Evolutionary conservation across 352 stramenopile species (phyloP).

Genomic region (Albugo candida): DNA sequence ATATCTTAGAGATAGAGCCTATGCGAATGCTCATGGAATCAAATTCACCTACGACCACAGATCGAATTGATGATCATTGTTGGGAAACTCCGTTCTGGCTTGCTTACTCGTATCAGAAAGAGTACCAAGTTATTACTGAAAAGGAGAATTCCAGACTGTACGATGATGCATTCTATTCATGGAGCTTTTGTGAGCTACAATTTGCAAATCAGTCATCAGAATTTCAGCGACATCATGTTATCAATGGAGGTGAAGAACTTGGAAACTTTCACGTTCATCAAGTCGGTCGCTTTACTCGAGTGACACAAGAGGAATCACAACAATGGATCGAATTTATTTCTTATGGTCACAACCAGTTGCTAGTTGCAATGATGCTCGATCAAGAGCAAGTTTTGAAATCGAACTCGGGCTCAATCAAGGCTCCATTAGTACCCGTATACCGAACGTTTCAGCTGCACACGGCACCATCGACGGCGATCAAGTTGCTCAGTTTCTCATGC

Average conservation of each 20-base stretch:
- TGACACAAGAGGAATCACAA: conserved; percentile 37
- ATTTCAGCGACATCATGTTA: conserved; percentile 12
- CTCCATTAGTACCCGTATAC: conserved; percentile 12
- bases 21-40: too few relatives aligned
- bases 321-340: conserved; percentile 50
- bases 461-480: not conserved
- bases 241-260: conserved; percentile 33
- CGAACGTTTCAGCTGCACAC: conserved; percentile 16
- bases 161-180: too few relatives aligned
- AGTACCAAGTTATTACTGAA: conserved; percentile 23
- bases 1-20: conserved; percentile 8
- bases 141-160: conserved; percentile 5
- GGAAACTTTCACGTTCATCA: conserved; percentile 53
- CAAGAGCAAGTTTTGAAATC: not conserved
- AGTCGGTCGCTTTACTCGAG: conserved; percentile 23
- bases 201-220: not conserved
- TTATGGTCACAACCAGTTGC: conserved; percentile 21
- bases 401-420: conserved; percentile 2
- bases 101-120: conserved; percentile 26
- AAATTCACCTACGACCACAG: too few relatives aligned
- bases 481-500: conserved; percentile 24
- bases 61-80: too few relatives aligned
- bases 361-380: conserved; percentile 4
- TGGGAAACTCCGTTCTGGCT: conserved; percentile 27
- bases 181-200: conserved; percentile 11